A percentile compares a stretch with the other conserved stretches of the same genome.
Evolutionary conservation across 371 early-diverging fungal genomes (phyloP).

Genomic region (Mucor racemosus): DNA sequence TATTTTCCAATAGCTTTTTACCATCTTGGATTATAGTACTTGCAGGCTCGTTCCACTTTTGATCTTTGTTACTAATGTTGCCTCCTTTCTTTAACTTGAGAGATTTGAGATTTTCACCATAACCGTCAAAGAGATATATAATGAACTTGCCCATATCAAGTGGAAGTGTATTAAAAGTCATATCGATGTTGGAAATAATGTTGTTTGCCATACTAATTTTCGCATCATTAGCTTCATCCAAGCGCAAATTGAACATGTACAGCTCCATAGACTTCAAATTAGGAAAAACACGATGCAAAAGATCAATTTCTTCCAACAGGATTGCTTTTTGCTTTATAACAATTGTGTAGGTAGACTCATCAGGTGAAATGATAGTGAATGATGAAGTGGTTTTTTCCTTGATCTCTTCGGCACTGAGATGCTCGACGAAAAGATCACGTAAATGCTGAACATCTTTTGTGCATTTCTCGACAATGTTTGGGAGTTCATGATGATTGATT

Average conservation of each 20-base stretch:
- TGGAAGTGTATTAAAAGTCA: neutral
- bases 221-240: neutral
- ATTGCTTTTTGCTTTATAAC: neutral
- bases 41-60: neutral
- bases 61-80: neutral
- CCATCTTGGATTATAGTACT: neutral
- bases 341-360: neutral
- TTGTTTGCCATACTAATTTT: neutral
- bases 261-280: neutral
- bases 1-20: neutral
- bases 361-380: neutral
- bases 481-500: neutral
- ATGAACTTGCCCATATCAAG: neutral
- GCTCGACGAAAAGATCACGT: slow-evolving; percentile 1
- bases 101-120: neutral
- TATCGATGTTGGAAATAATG: neutral
- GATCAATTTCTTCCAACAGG: neutral
- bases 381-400: neutral
- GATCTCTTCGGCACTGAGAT: neutral
- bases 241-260: neutral
- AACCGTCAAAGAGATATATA: neutral
- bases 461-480: neutral
- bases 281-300: neutral
- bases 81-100: neutral
- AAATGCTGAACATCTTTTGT: neutral